Evolutionary conservation across 1,284 basidiomycete species (phyloP), one percentile per base, ranked within the genome.

Genomic region (Thelephora terrestris): DNA sequence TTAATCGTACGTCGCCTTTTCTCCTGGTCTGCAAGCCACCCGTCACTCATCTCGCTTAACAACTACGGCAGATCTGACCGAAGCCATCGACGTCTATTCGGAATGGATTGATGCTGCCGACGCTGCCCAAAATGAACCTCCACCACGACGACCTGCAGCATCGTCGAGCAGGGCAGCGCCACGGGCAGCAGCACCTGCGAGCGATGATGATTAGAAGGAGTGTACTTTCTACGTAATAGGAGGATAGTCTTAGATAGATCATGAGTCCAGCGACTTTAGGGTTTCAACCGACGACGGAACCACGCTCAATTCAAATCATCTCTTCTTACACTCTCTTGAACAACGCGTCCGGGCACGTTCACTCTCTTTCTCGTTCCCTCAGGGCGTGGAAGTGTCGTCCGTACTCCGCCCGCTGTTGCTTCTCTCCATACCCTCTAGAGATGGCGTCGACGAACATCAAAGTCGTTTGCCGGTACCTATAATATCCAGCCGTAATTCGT

Each of bases 91-190:
- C 63, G 87, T 93, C 24, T 93, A 92, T 63, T 89, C 88, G 9
- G 85, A 90, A 60, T 93, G 90, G 90, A 90, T 92, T 55, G 90
- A 92, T 64, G 89, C 90, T 42, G 87, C 87, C 18, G 89, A 92
- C 61, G 84, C 86, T 18, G 89, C 88, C 21, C 84, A 89, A 59
- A 74, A 71, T 52, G 77, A 81, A 21, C 46, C 71, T 71, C 38
- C 72, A 64, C 58, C 65, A 32, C 75, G 75, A 43, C 75, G 81
- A 45, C 70, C 71, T 12, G 69, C 71, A 20, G 77, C 81, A 6
- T 81, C 81, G 2, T 79, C 76, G 0, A 76, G 78, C 53, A 70
- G 80, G 59, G 68, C 71, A 34, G 55, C 57, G 5, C 64, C 61
- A 32, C 29, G 29, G 14, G 25, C 21, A 25, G 39, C 39, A 42